Conservation (phyloP, 768 basidiomycete genomes). For the Steccherinum ochraceum region DNA sequence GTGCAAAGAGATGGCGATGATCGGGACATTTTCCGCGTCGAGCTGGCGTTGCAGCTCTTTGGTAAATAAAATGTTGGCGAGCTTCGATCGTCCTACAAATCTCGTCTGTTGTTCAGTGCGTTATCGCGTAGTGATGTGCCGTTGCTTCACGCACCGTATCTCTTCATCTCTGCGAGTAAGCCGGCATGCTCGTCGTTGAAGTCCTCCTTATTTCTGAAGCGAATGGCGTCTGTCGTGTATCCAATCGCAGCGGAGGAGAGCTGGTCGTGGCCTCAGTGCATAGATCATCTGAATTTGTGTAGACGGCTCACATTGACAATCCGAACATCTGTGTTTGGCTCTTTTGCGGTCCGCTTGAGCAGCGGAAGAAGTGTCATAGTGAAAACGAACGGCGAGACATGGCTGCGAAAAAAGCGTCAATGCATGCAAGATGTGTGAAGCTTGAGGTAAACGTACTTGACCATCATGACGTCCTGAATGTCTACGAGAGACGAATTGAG, state of each 20-base stretch:
- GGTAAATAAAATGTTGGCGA: conserved; percentile 44
- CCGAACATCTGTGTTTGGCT: conserved; percentile 49
- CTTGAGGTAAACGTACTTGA: conserved; percentile 43
- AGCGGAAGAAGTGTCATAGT: conserved; percentile 49
- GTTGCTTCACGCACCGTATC: conserved; percentile 21
- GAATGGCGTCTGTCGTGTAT: conserved; percentile 7
- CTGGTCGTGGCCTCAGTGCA: no score
- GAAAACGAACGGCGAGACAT: conserved; percentile 51
- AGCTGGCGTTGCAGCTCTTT: conserved; percentile 44
- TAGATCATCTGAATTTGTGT: no score
- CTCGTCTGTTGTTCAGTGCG: neutral
- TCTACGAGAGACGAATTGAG: no score
- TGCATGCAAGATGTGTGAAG: no score
- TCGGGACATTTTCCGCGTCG: conserved; percentile 27
- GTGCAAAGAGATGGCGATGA: conserved; percentile 35
- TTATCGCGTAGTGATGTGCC: neutral
- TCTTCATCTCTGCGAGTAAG: conserved; percentile 8
- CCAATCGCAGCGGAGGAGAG: no score
- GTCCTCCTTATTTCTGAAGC: conserved; percentile 18
- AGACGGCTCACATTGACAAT: conserved; percentile 48
- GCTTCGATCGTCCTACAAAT: conserved; percentile 45
- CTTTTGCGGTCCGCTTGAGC: conserved; percentile 40
- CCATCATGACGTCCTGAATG: conserved; percentile 30
- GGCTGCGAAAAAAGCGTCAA: conserved; percentile 31
- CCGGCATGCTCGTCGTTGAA: conserved; percentile 19